A percentile compares a stretch with the other conserved stretches of the same genome.
These are phyloP conservation scores for Hericium erinaceus DNA, from an alignment of 768 basidiomycete genomes.

Conservation along the genomic window DNA sequence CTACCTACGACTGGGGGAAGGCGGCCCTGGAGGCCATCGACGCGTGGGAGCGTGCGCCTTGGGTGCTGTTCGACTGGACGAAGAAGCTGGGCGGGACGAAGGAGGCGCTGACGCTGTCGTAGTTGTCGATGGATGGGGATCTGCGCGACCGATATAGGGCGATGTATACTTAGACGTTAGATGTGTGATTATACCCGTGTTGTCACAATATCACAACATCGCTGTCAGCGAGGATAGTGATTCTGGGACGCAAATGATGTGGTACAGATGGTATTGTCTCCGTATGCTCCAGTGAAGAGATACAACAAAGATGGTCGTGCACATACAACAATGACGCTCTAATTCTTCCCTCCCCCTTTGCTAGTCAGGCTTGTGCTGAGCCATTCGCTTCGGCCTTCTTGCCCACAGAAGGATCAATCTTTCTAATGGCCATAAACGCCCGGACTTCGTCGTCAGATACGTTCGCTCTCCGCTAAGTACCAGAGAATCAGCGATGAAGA, in stretches of 20 bases:
- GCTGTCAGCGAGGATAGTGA: too few species aligned
- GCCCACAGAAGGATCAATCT: conserved; percentile 53
- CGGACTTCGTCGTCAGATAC: conserved; percentile 71
- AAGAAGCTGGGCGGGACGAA: conserved; percentile 13
- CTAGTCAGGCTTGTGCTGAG: not conserved
- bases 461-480: conserved; percentile 58
- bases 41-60: conserved; percentile 32
- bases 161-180: not conserved
- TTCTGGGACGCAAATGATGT: not conserved
- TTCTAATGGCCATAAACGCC: conserved; percentile 68
- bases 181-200: not conserved
- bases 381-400: conserved; percentile 19
- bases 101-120: conserved; percentile 11
- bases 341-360: not conserved
- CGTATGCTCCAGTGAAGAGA: not conserved
- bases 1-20: conserved; percentile 67
- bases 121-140: not conserved
- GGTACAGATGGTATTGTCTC: not conserved
- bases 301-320: not conserved
- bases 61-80: conserved; percentile 16
- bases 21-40: conserved; percentile 59
- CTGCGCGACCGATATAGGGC: not conserved
- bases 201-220: too few species aligned
- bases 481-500: conserved; percentile 1
- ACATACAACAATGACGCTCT: not conserved